A percentile compares a stretch with the other conserved stretches of the same genome.
Conservation (phyloP, 345 rosid genomes). For the Brassica cretica region DNA sequence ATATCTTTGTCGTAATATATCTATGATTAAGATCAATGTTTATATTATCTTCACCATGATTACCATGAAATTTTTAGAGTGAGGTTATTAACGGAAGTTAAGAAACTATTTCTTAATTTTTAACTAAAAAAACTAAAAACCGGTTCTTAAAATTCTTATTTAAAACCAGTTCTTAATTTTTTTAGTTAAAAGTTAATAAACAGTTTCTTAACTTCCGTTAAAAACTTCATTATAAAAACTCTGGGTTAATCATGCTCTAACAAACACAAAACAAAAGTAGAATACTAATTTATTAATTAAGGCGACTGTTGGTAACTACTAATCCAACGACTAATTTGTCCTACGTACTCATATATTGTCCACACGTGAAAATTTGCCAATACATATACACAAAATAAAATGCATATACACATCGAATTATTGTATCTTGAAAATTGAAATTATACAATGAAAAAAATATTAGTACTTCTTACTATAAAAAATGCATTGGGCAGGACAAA, state of each 20-base stretch:
- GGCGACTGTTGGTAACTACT: conserved; percentile 37
- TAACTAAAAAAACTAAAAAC: too few species aligned
- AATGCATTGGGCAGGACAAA: conserved; percentile 41
- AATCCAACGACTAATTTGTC: conserved; percentile 40
- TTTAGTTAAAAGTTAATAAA: too few species aligned
- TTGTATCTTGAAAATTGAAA: conserved; percentile 39
- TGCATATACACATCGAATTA: conserved; percentile 15
- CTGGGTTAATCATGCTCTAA: background rate
- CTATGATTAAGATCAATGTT: conserved; percentile 25
- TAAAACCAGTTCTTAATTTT: too few species aligned
- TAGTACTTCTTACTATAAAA: conserved; percentile 8
- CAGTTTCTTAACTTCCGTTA: too few species aligned
- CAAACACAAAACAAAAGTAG: conserved; percentile 8
- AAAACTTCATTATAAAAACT: too few species aligned
- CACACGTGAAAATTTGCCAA: conserved; percentile 13
- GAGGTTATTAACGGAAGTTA: too few species aligned
- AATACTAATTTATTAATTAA: conserved; percentile 19
- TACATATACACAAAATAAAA: conserved; percentile 3
- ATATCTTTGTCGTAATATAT: conserved; percentile 26
- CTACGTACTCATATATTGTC: conserved; percentile 16
- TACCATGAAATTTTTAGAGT: too few species aligned
- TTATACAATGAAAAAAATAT: conserved; percentile 6
- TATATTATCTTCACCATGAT: conserved; percentile 26
- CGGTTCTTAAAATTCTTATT: too few species aligned
- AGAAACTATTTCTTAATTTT: too few species aligned